Conservation (phyloP, 2,329 filamentous ascomycete species). For the Tolypocladium amazonense region DNA sequence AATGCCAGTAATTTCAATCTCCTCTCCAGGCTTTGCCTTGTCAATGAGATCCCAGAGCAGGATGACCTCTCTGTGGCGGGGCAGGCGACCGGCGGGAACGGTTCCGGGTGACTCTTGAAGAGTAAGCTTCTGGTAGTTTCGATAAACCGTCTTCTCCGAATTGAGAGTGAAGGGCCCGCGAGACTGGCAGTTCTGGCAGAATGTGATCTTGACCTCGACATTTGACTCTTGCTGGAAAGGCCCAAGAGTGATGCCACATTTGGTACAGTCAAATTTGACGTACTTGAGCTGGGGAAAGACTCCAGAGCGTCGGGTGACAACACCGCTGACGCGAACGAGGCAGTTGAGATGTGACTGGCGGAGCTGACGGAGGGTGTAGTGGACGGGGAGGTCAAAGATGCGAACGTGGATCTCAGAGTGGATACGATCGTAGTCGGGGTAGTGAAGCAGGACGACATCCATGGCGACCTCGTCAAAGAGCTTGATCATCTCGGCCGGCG, state of each 20-base stretch:
- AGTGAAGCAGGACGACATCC: constrained; percentile 91
- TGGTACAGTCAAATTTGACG: constrained; percentile 94
- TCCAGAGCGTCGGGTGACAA: constrained; percentile 86
- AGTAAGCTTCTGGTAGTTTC: constrained; percentile 97
- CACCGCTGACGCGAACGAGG: constrained; percentile 84
- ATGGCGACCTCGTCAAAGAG: constrained; percentile 96
- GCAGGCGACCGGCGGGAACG: constrained; percentile 88
- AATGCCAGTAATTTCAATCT: constrained; percentile 92
- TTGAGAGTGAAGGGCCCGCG: constrained; percentile 91
- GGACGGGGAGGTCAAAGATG: constrained; percentile 86
- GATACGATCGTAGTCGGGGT: constrained; percentile 95
- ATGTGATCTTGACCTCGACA: constrained; percentile 90
- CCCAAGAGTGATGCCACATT: constrained; percentile 83
- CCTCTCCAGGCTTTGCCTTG: constrained; percentile 90
- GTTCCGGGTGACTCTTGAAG: constrained; percentile 95
- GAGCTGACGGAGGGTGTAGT: constrained; percentile 89
- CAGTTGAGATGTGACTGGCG: constrained; percentile 95
- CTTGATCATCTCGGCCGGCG: constrained; percentile 87
- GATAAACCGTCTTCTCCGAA: constrained; percentile 94
- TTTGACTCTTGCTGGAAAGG: constrained; percentile 98
- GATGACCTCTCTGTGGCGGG: constrained; percentile 87
- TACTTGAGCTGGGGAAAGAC: constrained; percentile 98
- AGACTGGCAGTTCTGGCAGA: constrained; percentile 93
- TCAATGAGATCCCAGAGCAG: constrained; percentile 96
- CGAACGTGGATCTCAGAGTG: constrained; percentile 97